phyloP scores from a whole-genome alignment of 495 filamentous ascomycete species.

The Jackrogersella multiformis region DNA sequence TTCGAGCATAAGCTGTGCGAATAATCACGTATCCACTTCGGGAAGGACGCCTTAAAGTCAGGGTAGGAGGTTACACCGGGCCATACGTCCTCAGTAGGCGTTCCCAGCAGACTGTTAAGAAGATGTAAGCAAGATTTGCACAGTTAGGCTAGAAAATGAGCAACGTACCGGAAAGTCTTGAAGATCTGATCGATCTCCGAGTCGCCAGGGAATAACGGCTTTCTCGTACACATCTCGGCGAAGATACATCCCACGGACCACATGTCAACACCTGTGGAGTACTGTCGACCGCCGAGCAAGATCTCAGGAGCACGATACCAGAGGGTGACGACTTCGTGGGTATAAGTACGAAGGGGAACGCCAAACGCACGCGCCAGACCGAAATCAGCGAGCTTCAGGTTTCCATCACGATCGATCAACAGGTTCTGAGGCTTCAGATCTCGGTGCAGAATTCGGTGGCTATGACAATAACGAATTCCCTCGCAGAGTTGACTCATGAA shows the following conservation, averaged over 20 bases:
- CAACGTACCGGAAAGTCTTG: constrained; percentile 92
- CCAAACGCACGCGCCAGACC: constrained; percentile 96
- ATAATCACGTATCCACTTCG: constrained; percentile 87
- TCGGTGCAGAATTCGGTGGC: constrained; percentile 91
- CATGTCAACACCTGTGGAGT: constrained; percentile 99
- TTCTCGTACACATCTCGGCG: constrained; percentile 99
- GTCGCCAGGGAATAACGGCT: constrained; percentile 96
- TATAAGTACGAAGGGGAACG: constrained; percentile 95
- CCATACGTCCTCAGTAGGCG: constrained; percentile 88
- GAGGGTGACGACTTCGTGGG: constrained; percentile 97
- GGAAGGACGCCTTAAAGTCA: constrained; percentile 96
- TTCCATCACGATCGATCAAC: constrained; percentile 92
- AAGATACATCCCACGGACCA: constrained; percentile 99
- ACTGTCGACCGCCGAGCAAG: constrained; percentile 94
- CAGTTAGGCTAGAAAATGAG: neutral
- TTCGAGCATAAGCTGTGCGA: constrained; percentile 60
- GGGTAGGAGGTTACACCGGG: constrained; percentile 97
- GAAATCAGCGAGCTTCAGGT: constrained; percentile 97
- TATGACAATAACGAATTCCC: constrained; percentile 94
- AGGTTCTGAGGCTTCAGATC: constrained; percentile 99
- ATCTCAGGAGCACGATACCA: constrained; percentile 99
- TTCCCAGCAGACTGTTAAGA: constrained; percentile 78
- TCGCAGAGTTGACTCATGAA: constrained; percentile 96
- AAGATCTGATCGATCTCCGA: constrained; percentile 99
- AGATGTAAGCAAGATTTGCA: constrained; percentile 5